These are phyloP conservation scores for Symbiodinium natans DNA, from an alignment of 73 alveolate genomes.

Conservation along the genomic window DNA sequence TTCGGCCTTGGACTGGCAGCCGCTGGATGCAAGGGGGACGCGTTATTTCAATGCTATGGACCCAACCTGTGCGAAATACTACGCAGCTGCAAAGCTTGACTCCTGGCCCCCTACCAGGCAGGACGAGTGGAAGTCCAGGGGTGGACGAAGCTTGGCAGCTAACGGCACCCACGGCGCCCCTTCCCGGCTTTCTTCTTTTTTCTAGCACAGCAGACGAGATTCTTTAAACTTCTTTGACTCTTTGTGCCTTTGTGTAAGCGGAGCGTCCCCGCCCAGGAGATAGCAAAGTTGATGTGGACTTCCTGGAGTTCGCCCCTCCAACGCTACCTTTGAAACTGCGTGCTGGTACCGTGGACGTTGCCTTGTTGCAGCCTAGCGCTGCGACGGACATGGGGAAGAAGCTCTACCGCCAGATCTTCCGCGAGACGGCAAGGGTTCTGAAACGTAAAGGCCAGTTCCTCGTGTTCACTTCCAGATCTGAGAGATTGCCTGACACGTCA, in stretches of 20 bases:
- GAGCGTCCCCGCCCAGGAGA: neutral
- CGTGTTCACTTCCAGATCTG: conserved; percentile 22
- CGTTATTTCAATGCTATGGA: conserved; percentile 79
- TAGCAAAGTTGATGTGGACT: conserved; percentile 17
- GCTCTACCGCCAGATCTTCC: conserved; percentile 33
- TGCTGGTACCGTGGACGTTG: conserved; percentile 54
- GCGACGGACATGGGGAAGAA: conserved; percentile 7
- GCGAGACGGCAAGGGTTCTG: conserved; percentile 57
- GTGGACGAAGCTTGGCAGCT: conserved; percentile 28
- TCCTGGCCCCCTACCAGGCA: conserved; percentile 32
- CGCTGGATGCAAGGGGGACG: conserved; percentile 63
- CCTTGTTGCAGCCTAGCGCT: conserved; percentile 74
- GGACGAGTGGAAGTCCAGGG: conserved; percentile 12
- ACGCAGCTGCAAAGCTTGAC: conserved; percentile 47
- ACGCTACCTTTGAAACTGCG: neutral
- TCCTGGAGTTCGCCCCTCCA: conserved; percentile 33
- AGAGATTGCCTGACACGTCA: conserved; percentile 53
- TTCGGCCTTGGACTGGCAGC: conserved; percentile 77
- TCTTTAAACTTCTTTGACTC: neutral
- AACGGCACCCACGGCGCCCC: neutral
- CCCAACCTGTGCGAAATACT: conserved; percentile 15
- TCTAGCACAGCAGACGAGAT: neutral
- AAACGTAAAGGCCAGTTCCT: conserved; percentile 50
- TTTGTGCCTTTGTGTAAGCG: neutral
- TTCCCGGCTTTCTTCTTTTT: neutral